Percentiles rank a stretch among this genome's conserved stretches.
Evolutionary conservation across 768 basidiomycete species (phyloP).

Genomic region (Mycena rebaudengoi): DNA sequence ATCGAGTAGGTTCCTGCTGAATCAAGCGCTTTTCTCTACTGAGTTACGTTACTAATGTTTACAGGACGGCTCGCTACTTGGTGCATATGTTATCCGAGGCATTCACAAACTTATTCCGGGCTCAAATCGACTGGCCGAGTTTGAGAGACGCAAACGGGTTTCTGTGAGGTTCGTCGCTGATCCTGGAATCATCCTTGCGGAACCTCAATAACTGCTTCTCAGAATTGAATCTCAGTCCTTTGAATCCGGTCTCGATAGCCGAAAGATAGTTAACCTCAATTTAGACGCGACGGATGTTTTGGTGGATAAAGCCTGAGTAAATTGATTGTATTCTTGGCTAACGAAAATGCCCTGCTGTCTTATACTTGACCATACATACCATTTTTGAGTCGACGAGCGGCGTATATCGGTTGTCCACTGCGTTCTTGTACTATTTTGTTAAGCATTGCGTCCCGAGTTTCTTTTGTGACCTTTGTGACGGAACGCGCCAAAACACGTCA

Average conservation of each 20-base stretch:
- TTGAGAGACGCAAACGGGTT: slow-evolving; percentile 60
- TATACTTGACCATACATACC: no score
- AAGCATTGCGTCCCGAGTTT: neutral
- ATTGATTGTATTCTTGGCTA: no score
- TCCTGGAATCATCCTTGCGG: slow-evolving; percentile 11
- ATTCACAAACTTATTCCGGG: slow-evolving; percentile 49
- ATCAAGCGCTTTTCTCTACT: neutral
- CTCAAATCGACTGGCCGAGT: slow-evolving; percentile 41
- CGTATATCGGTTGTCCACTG: no score
- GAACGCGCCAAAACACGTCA: slow-evolving; percentile 8
- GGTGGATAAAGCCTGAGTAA: slow-evolving; percentile 20
- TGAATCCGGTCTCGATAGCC: slow-evolving; percentile 48
- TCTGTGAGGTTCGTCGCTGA: slow-evolving; percentile 53
- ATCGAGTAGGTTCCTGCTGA: slow-evolving; percentile 48
- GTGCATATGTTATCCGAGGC: slow-evolving; percentile 60
- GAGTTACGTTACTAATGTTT: slow-evolving; percentile 6
- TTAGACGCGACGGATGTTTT: slow-evolving; percentile 59
- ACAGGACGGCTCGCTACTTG: slow-evolving; percentile 59
- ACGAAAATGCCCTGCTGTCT: no score
- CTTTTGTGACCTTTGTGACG: neutral
- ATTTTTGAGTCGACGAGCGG: no score
- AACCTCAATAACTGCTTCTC: neutral
- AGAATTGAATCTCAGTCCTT: slow-evolving; percentile 55
- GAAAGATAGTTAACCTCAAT: slow-evolving; percentile 55
- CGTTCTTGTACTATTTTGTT: no score